Conservation (phyloP, 495 filamentous ascomycete species). For the Xeromyces bisporus region DNA sequence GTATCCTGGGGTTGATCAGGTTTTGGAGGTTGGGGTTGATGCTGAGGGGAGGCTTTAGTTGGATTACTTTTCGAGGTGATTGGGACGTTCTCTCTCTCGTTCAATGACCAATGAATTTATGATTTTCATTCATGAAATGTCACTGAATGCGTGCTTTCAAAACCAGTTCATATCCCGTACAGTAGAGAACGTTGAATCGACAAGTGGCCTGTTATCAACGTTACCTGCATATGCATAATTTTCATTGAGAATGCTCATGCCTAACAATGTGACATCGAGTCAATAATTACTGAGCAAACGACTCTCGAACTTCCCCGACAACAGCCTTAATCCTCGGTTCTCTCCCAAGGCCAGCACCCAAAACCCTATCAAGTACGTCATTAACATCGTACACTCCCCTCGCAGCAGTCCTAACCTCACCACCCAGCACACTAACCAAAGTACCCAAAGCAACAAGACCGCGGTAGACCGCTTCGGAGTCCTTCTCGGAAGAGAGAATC, state of each 20-base stretch:
- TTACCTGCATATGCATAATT: too few species aligned
- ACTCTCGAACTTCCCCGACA: conserved; percentile 25
- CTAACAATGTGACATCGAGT: too few species aligned
- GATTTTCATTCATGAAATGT: too few species aligned
- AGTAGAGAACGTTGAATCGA: too few species aligned
- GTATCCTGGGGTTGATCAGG: conserved; percentile 80
- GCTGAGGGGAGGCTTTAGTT: conserved; percentile 42
- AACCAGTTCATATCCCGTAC: too few species aligned
- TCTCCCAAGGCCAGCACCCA: conserved; percentile 22
- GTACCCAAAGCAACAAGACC: conserved; percentile 73
- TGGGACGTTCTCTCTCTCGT: too few species aligned
- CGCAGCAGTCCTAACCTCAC: conserved; percentile 32
- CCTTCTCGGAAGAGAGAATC: conserved; percentile 45
- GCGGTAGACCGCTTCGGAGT: conserved; percentile 71
- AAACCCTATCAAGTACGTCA: conserved; percentile 17
- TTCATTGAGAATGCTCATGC: too few species aligned
- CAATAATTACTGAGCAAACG: conserved; percentile 12
- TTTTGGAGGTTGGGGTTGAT: conserved; percentile 55
- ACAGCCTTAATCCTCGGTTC: conserved; percentile 35
- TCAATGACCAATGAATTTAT: too few species aligned
- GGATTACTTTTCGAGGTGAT: too few species aligned
- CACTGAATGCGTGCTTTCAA: too few species aligned
- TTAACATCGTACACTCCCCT: conserved; percentile 31
- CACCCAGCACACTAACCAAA: conserved; percentile 28
- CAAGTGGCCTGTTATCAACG: too few species aligned